Conservation (phyloP, 345 rosid species). For the Psidium guajava region DNA sequence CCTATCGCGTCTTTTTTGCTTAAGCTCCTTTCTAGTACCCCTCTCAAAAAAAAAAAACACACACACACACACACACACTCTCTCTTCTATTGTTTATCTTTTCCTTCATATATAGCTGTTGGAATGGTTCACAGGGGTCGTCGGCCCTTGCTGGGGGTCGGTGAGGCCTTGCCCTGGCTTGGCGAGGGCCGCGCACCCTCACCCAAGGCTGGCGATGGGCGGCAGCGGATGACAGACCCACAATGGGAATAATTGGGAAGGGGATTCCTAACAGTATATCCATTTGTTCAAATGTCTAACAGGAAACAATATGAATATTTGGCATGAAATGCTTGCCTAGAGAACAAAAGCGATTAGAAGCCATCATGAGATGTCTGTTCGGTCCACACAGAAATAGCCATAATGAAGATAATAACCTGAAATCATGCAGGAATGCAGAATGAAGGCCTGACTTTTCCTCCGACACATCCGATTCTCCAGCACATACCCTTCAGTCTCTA, state of each 20-base stretch:
- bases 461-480: too few relatives aligned
- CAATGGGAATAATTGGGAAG: conserved; percentile 21
- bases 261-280: conserved; percentile 54
- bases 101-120: too few relatives aligned
- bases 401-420: background rate
- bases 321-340: background rate
- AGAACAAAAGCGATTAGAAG: background rate
- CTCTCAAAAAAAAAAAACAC: too few relatives aligned
- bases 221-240: background rate
- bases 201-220: too few relatives aligned
- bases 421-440: background rate
- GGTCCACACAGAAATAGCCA: background rate
- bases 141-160: too few relatives aligned
- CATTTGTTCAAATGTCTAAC: conserved; percentile 5
- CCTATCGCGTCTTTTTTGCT: too few relatives aligned
- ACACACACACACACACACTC: too few relatives aligned
- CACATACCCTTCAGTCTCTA: background rate
- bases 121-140: too few relatives aligned
- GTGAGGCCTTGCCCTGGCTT: too few relatives aligned
- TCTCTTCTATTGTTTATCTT: too few relatives aligned
- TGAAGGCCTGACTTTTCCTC: background rate
- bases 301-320: background rate
- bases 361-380: background rate
- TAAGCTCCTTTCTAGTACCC: too few relatives aligned
- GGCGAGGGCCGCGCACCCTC: too few relatives aligned